Percentiles rank a stretch among this genome's conserved stretches.
These are phyloP conservation scores for Talaromyces sp. DNA, from an alignment of 2,329 filamentous ascomycete species.

Conservation along the genomic window DNA sequence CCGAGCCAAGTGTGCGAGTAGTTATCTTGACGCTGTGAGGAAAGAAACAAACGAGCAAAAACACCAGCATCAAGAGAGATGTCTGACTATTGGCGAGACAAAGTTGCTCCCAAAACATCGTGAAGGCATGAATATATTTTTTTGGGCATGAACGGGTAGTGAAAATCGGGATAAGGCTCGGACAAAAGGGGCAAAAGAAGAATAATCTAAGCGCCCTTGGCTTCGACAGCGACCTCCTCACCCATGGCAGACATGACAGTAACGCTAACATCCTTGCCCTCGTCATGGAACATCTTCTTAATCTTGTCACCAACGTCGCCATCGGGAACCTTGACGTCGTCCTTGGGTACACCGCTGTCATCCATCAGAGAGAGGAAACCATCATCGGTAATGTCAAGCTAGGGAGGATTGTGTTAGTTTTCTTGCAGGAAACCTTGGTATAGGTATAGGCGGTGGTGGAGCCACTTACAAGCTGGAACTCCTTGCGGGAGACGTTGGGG, in stretches of 20 bases:
- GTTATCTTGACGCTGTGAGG: conserved; percentile 1
- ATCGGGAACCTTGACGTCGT: conserved; percentile 91
- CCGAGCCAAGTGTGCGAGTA: conserved; percentile 29
- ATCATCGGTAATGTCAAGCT: conserved; percentile 88
- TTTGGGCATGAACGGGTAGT: conserved; percentile 8
- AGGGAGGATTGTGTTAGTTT: background rate
- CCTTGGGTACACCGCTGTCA: conserved; percentile 80
- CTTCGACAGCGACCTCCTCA: conserved; percentile 86
- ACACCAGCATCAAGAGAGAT: conserved; percentile 1
- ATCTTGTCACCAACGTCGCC: conserved; percentile 87
- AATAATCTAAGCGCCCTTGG: conserved; percentile 28
- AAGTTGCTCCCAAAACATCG: conserved; percentile 7
- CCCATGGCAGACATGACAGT: conserved; percentile 94
- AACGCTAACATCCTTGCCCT: conserved; percentile 91
- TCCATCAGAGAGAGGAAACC: conserved; percentile 92
- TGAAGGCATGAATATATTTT: conserved; percentile 11
- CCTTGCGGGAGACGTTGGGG: conserved; percentile 82
- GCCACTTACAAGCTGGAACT: conserved; percentile 85
- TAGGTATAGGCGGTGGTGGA: background rate
- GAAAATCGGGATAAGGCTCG: background rate
- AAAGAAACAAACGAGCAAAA: conserved; percentile 11
- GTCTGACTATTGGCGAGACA: background rate
- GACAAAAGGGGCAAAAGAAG: background rate
- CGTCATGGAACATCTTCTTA: conserved; percentile 67
- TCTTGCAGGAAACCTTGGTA: conserved; percentile 1